A percentile compares a stretch with the other conserved stretches of the same genome.
Evolutionary conservation across 2,329 filamentous ascomycete species (phyloP).

Genomic region (Cytospora piceicola): DNA sequence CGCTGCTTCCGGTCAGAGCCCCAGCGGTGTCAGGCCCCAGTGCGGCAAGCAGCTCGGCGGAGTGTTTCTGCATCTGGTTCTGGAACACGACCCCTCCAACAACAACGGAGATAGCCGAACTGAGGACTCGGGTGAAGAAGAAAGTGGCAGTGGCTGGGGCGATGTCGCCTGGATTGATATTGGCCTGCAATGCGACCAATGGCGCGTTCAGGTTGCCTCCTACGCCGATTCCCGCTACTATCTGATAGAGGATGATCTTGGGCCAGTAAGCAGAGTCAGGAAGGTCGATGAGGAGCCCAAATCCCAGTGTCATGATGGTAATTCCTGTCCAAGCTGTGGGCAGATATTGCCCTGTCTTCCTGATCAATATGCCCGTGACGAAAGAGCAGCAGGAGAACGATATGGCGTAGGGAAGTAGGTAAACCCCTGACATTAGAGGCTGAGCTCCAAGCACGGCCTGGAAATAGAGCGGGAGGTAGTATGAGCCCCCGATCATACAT

Average conservation of each 20-base stretch:
- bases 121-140: conserved; percentile 57
- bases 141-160: conserved; percentile 64
- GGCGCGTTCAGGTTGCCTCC: conserved; percentile 65
- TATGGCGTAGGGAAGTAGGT: conserved; percentile 63
- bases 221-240: conserved; percentile 59
- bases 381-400: conserved; percentile 37
- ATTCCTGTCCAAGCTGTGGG: conserved; percentile 55
- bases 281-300: conserved; percentile 58
- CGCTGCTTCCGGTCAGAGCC: conserved; percentile 49
- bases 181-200: conserved; percentile 63
- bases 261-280: conserved; percentile 49
- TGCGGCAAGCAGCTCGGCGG: not conserved
- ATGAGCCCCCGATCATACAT: conserved; percentile 61
- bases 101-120: conserved; percentile 58
- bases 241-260: conserved; percentile 55
- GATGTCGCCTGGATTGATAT: conserved; percentile 59
- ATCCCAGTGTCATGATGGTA: conserved; percentile 57
- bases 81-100: conserved; percentile 45
- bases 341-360: conserved; percentile 58
- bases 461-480: conserved; percentile 71
- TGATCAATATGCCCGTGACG: conserved; percentile 40
- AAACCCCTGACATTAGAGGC: conserved; percentile 57
- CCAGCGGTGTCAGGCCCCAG: conserved; percentile 44
- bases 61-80: conserved; percentile 37
- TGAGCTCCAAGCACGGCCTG: conserved; percentile 60